These are phyloP conservation scores for Colletotrichum camelliae DNA, from an alignment of 2,329 filamentous ascomycete genomes.

Conservation along the genomic window DNA sequence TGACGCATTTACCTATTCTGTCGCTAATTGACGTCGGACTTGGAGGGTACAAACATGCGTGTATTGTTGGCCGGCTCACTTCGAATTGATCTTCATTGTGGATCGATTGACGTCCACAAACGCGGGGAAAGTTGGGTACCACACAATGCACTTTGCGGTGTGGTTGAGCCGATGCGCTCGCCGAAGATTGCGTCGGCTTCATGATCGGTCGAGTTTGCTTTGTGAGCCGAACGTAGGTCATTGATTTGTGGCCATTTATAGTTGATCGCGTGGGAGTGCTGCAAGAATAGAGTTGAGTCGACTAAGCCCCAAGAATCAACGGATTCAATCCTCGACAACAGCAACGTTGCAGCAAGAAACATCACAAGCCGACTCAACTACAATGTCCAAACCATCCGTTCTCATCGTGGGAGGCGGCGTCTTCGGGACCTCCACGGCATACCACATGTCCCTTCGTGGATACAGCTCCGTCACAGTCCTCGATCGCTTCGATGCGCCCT, in stretches of 20 bases:
- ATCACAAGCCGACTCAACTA: background rate
- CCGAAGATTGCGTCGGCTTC: background rate
- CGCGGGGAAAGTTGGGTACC: background rate
- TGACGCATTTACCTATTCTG: background rate
- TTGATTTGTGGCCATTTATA: background rate
- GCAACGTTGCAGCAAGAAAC: background rate
- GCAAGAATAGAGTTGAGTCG: background rate
- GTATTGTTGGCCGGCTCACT: background rate
- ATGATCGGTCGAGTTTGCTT: background rate
- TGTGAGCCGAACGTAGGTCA: background rate
- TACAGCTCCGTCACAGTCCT: constrained; percentile 27
- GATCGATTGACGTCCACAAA: background rate
- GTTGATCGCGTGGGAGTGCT: background rate
- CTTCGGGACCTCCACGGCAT: constrained; percentile 40
- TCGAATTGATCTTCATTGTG: background rate
- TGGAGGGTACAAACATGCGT: background rate
- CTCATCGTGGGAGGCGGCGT: constrained; percentile 31
- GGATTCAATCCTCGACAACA: background rate
- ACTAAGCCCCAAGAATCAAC: background rate
- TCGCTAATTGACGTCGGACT: background rate
- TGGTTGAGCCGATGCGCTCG: background rate
- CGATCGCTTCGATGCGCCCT: constrained; percentile 28
- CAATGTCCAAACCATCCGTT: constrained; percentile 29
- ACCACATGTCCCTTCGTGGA: constrained; percentile 28
- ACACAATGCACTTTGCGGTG: background rate